Base-by-base conservation (phyloP, 2,329 filamentous ascomycete genomes). In the Aspergillus hortae region DNA sequence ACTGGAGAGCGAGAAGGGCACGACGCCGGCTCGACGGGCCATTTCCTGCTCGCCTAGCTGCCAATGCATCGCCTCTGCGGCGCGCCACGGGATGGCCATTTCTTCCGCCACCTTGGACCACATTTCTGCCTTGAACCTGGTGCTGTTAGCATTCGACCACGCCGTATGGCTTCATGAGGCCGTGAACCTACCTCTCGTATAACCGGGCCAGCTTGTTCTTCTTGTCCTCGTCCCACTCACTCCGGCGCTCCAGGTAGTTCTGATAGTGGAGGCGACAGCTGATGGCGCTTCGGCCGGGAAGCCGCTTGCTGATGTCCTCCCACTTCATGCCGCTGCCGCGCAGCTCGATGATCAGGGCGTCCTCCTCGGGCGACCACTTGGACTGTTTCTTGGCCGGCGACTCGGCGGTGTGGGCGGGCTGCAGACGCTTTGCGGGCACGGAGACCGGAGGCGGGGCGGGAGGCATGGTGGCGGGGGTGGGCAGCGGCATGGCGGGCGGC, bases 11-110 rank as follows among this genome's bases (percentile, higher is more conserved):
- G 86, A 84, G 72, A 96, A 96, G 1, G 92, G 90, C 6, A 89
- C 86, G 35, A 94, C 90, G 42, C 94, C 94, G 40, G 92, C 92
- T 53, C 92, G 87, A 55, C 88, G 84, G 44, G 92, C 92, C 90
- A 99, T 97, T 63, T 97, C 94, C 61, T 86, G 79, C 69, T 96
- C 90, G 56, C 92, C 92, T 50, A 99, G 80, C 66, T 95, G 89
- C 92, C 94, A 99, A 73, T 97, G 94, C 92, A 96, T 96, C 4
- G 90, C 92, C 74, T 99, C 92, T 44, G 90, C 92, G 15, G 94
- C 91, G 65, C 94, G 83, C 92, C 92, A 97, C 33, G 92, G 94
- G 52, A 96, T 87, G 27, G 86, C 86, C 86, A 99, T 92, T 72
- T 97, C 92, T 69, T 94, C 90, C 40, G 92, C 91, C 19, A 97